Conservation (phyloP, 257 asterid genomes). For the Solanum chmielewskii region DNA sequence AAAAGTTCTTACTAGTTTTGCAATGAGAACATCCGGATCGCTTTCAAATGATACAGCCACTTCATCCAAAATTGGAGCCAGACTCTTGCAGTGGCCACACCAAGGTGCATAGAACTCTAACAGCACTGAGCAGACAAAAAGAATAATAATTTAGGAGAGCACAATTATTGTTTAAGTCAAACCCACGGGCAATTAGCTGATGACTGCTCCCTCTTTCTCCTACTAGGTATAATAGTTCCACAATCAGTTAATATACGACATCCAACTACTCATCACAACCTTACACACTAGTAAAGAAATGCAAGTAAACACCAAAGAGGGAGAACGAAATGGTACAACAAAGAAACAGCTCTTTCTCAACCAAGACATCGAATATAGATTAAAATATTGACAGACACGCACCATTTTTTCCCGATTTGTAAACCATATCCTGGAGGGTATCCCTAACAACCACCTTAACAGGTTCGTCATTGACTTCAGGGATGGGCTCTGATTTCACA, state of each 20-base stretch:
- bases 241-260: neutral
- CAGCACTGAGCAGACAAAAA: conserved; percentile 26
- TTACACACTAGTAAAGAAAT: neutral
- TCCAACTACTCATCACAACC: neutral
- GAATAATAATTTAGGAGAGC: neutral
- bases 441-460: conserved; percentile 73
- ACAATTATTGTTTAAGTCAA: neutral
- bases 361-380: neutral
- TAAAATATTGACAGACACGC: neutral
- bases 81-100: conserved; percentile 82
- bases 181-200: neutral
- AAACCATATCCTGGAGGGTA: conserved; percentile 26
- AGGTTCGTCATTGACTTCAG: conserved; percentile 68
- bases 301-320: neutral
- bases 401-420: conserved; percentile 8
- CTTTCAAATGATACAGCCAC: conserved; percentile 53
- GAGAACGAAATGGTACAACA: neutral
- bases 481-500: conserved; percentile 64
- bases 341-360: neutral
- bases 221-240: neutral
- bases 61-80: conserved; percentile 84
- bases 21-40: conserved; percentile 51
- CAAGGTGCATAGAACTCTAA: conserved; percentile 81
- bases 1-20: conserved; percentile 41
- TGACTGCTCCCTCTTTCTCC: neutral